Evolutionary conservation across 441 rosid genomes (phyloP), one percentile per base, ranked within the genome.

Genomic region (Breynia disticha): DNA sequence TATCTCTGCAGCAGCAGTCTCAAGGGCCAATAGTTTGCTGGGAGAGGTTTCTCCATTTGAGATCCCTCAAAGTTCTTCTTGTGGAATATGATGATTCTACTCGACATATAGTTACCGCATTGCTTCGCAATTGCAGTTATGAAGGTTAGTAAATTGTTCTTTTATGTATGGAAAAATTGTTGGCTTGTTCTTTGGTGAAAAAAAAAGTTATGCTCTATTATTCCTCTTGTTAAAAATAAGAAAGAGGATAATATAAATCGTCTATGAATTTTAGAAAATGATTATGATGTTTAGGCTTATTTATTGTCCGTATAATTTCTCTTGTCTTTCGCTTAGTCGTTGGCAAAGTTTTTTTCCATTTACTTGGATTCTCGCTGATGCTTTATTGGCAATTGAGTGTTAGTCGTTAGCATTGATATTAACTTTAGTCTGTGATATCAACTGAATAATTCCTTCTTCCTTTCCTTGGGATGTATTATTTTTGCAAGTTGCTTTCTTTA

Each of bases 51-150:
- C 91, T 81, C 41, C 81, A 71, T 66, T 55, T 78, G 50, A 67
- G 81, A 63, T 74, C 87, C 43, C 73, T 82, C 54, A 82, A 76
- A 68, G 89, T 82, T 67, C 70, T 84, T 11, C 83, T 84, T n/a
- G 83, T 82, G 43, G 89, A 84, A 52, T 67, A 80, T 42, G 89
- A 84, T 59, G 79, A 78, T 57, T 82, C 81, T 38, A 82, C 94
- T 38, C 83, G 94, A 15, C 83, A 80, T 58, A 71, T 82, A 35
- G 84, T 84, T 55, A 69, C 79, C 60, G 94, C 89, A 8, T 67
- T 82, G 57, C 84, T 84, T 47, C 83, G 79, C 22, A 84, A 84
- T 57, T 84, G 84, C 62, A 68, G 93, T 57, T 81, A 79, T 64
- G 86, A 81, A 64, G 88, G 93, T 78, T 41, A 41, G 44, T 15